These are phyloP conservation scores for Nannochloropsis gaditana DNA, from an alignment of 108 stramenopile genomes.

Conservation along the genomic window DNA sequence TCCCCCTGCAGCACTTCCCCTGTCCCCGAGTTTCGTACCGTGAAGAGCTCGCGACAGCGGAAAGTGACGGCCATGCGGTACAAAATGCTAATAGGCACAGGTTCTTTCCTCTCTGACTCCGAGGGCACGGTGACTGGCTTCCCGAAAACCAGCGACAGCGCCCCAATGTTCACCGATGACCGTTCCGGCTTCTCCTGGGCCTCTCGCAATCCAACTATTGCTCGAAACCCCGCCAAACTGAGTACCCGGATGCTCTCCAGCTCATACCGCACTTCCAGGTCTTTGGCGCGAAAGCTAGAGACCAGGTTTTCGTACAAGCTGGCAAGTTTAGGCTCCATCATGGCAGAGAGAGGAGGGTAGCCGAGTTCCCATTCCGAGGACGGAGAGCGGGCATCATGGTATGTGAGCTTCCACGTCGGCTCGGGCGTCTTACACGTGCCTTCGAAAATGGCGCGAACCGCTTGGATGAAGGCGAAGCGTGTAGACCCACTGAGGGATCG, in stretches of 20 bases:
- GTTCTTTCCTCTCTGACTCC: not conserved
- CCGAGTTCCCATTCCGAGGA: constrained; percentile 2
- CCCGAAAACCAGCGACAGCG: not conserved
- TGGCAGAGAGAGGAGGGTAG: not conserved
- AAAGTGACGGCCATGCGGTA: constrained; percentile 13
- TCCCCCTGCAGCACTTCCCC: not conserved
- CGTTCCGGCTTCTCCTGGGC: not conserved
- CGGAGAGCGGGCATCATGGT: not conserved
- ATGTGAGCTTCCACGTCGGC: not conserved
- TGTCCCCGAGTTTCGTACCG: not conserved
- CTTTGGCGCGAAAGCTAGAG: not conserved
- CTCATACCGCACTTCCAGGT: not conserved
- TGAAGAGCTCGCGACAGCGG: not conserved
- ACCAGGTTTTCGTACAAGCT: not conserved
- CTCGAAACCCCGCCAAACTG: not conserved
- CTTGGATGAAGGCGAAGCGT: constrained; percentile 17
- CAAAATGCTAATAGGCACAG: not conserved
- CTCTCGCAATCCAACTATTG: not conserved
- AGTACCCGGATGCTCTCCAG: not conserved
- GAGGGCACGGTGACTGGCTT: not conserved
- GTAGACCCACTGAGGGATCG: not conserved
- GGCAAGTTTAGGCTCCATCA: not conserved
- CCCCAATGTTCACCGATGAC: not conserved
- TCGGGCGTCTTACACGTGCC: not conserved
- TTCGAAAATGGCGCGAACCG: not conserved